A percentile compares a stretch with the other conserved stretches of the same genome.
These are phyloP conservation scores for Aspergillus sp. DNA, from an alignment of 2,329 filamentous ascomycete genomes.

Conservation along the genomic window DNA sequence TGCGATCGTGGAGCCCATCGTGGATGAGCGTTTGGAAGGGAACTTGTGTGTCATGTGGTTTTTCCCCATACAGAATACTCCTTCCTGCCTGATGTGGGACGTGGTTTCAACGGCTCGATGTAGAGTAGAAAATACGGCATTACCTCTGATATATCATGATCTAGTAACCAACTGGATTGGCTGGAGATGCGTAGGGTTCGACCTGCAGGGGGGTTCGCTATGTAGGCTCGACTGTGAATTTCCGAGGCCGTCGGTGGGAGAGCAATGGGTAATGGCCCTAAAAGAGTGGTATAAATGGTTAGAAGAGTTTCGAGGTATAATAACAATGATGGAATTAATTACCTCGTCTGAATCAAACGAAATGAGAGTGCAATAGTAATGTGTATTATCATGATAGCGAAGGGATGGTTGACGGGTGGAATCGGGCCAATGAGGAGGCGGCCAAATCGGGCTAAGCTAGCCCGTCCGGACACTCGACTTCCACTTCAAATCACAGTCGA, in stretches of 20 bases:
- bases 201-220: too few species aligned
- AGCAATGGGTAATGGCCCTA: too few species aligned
- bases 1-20: constrained; percentile 13
- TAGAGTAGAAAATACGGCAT: too few species aligned
- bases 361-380: constrained; percentile 7
- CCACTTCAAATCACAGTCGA: constrained; percentile 36
- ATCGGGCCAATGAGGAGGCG: constrained; percentile 60
- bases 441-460: constrained; percentile 31
- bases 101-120: constrained; percentile 8
- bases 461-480: constrained; percentile 32
- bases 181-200: too few species aligned
- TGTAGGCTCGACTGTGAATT: too few species aligned
- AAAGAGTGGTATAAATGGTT: too few species aligned
- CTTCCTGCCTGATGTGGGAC: constrained; percentile 13
- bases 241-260: too few species aligned
- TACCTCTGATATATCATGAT: too few species aligned
- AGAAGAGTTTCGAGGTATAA: too few species aligned
- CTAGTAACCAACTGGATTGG: too few species aligned
- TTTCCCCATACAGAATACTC: constrained; percentile 19
- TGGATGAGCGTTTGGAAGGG: constrained; percentile 12
- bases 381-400: constrained; percentile 16
- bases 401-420: constrained; percentile 18
- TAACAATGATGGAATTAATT: too few species aligned
- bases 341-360: too few species aligned
- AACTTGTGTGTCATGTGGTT: constrained; percentile 7